Base-by-base conservation (phyloP, 1,139 yeast species). In the Yamadazyma triangularis region DNA sequence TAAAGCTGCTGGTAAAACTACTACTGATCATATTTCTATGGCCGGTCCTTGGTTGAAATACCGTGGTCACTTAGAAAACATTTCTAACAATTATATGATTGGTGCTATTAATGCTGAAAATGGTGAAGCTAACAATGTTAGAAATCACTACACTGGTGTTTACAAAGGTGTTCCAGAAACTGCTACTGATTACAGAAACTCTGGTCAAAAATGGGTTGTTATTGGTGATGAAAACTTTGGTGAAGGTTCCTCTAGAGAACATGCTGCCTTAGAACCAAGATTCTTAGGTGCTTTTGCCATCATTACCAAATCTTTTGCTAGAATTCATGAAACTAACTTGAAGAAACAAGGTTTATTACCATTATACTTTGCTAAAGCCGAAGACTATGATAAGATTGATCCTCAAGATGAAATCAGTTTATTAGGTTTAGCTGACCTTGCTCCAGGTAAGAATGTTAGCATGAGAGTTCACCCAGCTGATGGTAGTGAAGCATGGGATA, bases 31-130 rank as follows among this genome's bases (percentile, higher is more conserved):
- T 74, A 91, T 91, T 58, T 89, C 97, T 57, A 88, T 86, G 93
- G 98, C 98, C 61, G 98, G 98, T 72, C 97, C 97, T 62, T 91
- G 98, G 98, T 86, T 91, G 78, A 91, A 91, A 77, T 91, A 91
- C 94, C 87, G 97, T 78, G 98, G 98, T 73, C 98, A 91, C 75
- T 78, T 91, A 73, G 93, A 88, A 74, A 91, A 91, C 82, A 91
- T 91, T 61, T 88, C 97, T 56, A 87, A 89, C 78, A 91, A 91
- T 78, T 88, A 89, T 73, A 88, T 91, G 96, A 91, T 91, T 76
- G 98, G 98, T 74, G 98, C 97, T 51, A 88, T 79, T 61, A 91
- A 91, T 69, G 91, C 89, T 57, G 97, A 85, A 73, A 91, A 91
- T 69, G 87, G 82, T 51, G 88, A 91, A 76, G 95, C 95, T 49